Conservation (phyloP, 495 filamentous ascomycete genomes). For the Podospora pseudocomata region DNA sequence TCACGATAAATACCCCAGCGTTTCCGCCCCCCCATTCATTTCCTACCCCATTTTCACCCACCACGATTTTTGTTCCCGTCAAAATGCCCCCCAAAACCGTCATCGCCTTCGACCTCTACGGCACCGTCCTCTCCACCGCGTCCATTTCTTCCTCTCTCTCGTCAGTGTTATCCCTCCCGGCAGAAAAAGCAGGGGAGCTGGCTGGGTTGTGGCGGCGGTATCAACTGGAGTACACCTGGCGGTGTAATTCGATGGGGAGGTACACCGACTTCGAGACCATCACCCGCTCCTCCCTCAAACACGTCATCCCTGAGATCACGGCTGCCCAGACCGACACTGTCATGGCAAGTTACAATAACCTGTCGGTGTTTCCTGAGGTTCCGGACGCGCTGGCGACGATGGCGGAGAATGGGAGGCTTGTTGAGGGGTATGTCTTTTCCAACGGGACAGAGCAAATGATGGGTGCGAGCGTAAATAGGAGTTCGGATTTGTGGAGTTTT, state of each 20-base stretch:
- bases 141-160: slow-evolving; percentile 49
- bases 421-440: background rate
- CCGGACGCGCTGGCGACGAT: background rate
- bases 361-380: background rate
- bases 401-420: background rate
- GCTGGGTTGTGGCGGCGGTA: background rate
- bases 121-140: slow-evolving; percentile 68
- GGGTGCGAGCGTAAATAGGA: background rate
- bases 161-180: background rate
- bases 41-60: background rate
- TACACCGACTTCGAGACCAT: background rate
- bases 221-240: background rate
- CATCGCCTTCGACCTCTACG: slow-evolving; percentile 75
- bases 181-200: slow-evolving; percentile 24
- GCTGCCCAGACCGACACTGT: background rate
- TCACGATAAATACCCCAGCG: background rate
- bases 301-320: background rate
- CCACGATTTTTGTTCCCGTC: background rate
- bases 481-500: background rate
- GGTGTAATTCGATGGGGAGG: background rate
- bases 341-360: background rate
- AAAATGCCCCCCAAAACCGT: slow-evolving; percentile 34
- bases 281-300: background rate
- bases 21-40: background rate
- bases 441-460: background rate